Conservation (phyloP, 2,329 filamentous ascomycete species). For the Fusarium sambucinum region DNA sequence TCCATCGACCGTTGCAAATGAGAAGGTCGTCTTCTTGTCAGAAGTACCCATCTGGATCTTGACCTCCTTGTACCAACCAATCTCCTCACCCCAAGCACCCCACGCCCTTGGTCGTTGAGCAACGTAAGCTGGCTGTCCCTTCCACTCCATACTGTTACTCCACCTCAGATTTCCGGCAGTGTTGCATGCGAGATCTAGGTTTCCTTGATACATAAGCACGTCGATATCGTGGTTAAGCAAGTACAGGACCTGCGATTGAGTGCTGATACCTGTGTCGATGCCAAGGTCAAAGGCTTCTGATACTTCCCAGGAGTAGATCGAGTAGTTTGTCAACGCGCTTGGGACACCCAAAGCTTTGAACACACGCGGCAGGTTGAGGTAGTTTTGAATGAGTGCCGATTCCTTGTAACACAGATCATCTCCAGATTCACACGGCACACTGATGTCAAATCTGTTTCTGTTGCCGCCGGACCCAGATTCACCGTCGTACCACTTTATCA, state of each 20-base stretch:
- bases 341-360: slow-evolving; percentile 23
- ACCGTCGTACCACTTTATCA: slow-evolving; percentile 6
- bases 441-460: slow-evolving; percentile 29
- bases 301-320: slow-evolving; percentile 7
- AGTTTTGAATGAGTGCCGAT: slow-evolving; percentile 5
- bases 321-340: neutral
- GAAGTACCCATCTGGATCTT: slow-evolving; percentile 6
- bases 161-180: slow-evolving; percentile 39
- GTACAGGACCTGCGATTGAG: slow-evolving; percentile 16
- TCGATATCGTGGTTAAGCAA: slow-evolving; percentile 22
- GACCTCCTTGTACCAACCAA: slow-evolving; percentile 36
- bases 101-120: slow-evolving; percentile 17
- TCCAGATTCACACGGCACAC: neutral
- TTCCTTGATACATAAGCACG: slow-evolving; percentile 39
- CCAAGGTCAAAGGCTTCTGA: slow-evolving; percentile 8
- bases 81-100: slow-evolving; percentile 16
- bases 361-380: slow-evolving; percentile 3
- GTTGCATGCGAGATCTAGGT: slow-evolving; percentile 40
- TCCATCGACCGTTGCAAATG: slow-evolving; percentile 30
- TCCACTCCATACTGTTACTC: slow-evolving; percentile 32
- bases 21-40: slow-evolving; percentile 21
- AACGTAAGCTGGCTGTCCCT: slow-evolving; percentile 39
- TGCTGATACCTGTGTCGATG: slow-evolving; percentile 21
- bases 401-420: slow-evolving; percentile 28
- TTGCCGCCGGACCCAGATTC: neutral